A percentile compares a stretch with the other conserved stretches of the same genome.
phyloP scores from a whole-genome alignment of 352 stramenopile genomes.

The Phytophthora hibernalis region DNA sequence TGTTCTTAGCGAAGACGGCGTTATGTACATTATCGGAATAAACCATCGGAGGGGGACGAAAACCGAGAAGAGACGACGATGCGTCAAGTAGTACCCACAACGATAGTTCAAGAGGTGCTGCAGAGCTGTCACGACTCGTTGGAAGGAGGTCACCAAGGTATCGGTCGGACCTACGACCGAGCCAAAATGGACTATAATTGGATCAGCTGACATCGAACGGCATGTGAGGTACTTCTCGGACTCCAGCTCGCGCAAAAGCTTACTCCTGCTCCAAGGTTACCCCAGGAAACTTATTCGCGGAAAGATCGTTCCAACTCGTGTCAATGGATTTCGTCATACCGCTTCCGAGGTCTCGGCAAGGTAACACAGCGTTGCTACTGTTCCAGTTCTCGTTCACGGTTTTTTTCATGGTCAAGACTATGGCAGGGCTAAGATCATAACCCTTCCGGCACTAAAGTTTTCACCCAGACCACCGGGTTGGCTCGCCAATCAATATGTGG shows the following conservation, averaged over 20 bases:
- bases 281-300: too few relatives aligned
- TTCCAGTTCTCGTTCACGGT: too few relatives aligned
- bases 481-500: neutral
- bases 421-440: too few relatives aligned
- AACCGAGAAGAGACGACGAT: neutral
- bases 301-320: too few relatives aligned
- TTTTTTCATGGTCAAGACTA: too few relatives aligned
- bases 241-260: too few relatives aligned
- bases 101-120: constrained; percentile 13
- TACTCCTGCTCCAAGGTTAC: too few relatives aligned
- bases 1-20: constrained; percentile 12
- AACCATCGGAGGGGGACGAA: neutral
- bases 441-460: too few relatives aligned
- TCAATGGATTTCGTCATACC: too few relatives aligned
- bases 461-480: too few relatives aligned
- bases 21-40: constrained; percentile 3
- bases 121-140: constrained; percentile 15
- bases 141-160: constrained; percentile 16
- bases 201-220: constrained; percentile 4
- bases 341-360: too few relatives aligned
- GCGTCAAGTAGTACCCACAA: constrained; percentile 7
- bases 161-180: constrained; percentile 3
- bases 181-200: constrained; percentile 4
- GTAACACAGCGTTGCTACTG: too few relatives aligned
- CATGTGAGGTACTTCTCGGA: constrained; percentile 4